phyloP scores from a whole-genome alignment of 129 eudicot genomes.

The Deinandra increscens region DNA sequence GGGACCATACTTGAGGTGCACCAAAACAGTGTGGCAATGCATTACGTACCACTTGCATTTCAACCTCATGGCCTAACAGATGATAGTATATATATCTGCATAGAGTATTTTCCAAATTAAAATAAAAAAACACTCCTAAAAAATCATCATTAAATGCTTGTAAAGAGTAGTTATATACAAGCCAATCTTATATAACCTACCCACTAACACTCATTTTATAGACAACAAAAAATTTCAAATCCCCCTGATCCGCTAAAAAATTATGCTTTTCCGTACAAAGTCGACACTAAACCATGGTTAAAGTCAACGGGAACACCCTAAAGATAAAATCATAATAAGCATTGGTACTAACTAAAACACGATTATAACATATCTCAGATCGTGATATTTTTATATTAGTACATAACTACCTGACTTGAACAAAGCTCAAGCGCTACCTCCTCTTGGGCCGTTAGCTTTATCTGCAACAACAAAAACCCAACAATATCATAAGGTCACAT shows the following conservation, averaged over 20 bases:
- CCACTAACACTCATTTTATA: slow-evolving; percentile 98
- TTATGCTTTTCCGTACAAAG: slow-evolving; percentile 96
- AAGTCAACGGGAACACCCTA: slow-evolving; percentile 92
- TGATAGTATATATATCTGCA: slow-evolving; percentile 77
- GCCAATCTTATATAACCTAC: slow-evolving; percentile 40
- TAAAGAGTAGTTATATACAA: slow-evolving; percentile 7
- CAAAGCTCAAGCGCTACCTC: slow-evolving; percentile 98
- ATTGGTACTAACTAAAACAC: slow-evolving; percentile 13
- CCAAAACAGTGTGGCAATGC: slow-evolving; percentile 83
- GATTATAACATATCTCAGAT: neutral
- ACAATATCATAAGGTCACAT: neutral
- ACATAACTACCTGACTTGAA: slow-evolving; percentile 65
- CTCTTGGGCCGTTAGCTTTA: slow-evolving; percentile 92
- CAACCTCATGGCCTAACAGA: slow-evolving; percentile 84
- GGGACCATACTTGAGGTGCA: slow-evolving; percentile 65
- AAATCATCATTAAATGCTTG: neutral
- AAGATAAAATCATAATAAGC: slow-evolving; percentile 12
- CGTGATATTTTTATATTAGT: neutral
- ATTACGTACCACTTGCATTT: slow-evolving; percentile 86
- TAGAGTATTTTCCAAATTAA: neutral
- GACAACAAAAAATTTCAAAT: slow-evolving; percentile 88
- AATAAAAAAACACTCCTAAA: neutral
- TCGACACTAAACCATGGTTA: slow-evolving; percentile 84
- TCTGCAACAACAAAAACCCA: slow-evolving; percentile 41
- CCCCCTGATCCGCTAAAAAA: slow-evolving; percentile 94